These are phyloP conservation scores for Ceratobasidium sp. DNA, from an alignment of 1,284 basidiomycete species.

Conservation along the genomic window DNA sequence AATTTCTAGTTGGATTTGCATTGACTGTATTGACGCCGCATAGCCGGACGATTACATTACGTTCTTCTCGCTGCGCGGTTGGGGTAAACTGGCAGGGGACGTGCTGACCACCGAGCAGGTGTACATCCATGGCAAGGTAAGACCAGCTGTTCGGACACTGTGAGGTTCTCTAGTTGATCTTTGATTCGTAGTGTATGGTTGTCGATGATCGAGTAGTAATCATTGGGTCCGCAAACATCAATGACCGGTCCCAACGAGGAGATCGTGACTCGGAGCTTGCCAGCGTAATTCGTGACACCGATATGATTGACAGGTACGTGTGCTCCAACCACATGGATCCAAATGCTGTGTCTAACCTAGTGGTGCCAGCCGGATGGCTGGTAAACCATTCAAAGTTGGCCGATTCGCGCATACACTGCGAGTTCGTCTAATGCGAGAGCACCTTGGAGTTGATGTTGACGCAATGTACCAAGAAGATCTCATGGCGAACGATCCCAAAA, in stretches of 20 bases:
- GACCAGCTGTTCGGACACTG: neutral
- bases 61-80: conserved; percentile 90
- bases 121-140: conserved; percentile 84
- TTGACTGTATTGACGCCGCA: conserved; percentile 29
- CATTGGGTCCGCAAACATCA: conserved; percentile 99
- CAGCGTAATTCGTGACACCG: conserved; percentile 92
- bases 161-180: conserved; percentile 6
- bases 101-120: conserved; percentile 89
- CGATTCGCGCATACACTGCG: conserved; percentile 95
- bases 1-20: neutral
- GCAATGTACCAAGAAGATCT: conserved; percentile 79
- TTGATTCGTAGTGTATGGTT: conserved; percentile 68
- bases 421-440: conserved; percentile 94
- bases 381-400: conserved; percentile 93
- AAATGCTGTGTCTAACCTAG: neutral
- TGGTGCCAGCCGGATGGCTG: conserved; percentile 71
- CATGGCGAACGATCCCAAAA: conserved; percentile 62
- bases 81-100: conserved; percentile 89
- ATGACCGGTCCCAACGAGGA: conserved; percentile 93
- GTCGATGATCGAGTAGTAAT: conserved; percentile 97
- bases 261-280: conserved; percentile 97
- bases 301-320: conserved; percentile 87
- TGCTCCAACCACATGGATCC: neutral
- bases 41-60: conserved; percentile 93
- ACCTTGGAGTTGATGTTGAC: conserved; percentile 95